Percentiles rank a stretch among this genome's conserved stretches.
These are phyloP conservation scores for Coemansia sp. DNA, from an alignment of 192 early-diverging fungal species.

Conservation along the genomic window DNA sequence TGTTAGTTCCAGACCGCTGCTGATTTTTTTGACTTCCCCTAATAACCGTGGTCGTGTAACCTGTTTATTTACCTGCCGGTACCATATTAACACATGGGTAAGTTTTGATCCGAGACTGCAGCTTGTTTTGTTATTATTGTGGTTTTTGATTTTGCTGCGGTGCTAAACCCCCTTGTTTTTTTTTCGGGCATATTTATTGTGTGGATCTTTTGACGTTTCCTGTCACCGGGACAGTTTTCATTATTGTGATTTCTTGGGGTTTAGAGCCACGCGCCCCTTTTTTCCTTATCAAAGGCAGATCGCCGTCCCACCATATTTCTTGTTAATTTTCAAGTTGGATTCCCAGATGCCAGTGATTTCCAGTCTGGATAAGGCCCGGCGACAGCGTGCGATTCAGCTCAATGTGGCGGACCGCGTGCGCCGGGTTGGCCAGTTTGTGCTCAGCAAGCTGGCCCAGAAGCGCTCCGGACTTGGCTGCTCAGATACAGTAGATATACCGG, in stretches of 20 bases:
- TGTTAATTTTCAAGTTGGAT: neutral
- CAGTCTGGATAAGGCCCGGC: constrained; percentile 35
- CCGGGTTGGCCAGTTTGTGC: constrained; percentile 33
- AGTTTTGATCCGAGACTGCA: neutral
- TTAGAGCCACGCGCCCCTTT: neutral
- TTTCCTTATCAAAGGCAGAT: neutral
- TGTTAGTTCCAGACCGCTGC: too few species aligned
- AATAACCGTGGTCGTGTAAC: neutral
- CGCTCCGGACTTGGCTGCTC: neutral
- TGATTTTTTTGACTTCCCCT: neutral
- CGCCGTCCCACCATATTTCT: neutral
- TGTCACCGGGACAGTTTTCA: neutral
- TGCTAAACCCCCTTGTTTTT: neutral
- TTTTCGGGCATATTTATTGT: neutral
- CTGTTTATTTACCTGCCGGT: neutral
- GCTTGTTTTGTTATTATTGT: neutral
- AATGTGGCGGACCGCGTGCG: constrained; percentile 15
- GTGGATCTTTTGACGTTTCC: neutral
- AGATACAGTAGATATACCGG: too few species aligned
- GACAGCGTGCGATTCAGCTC: constrained; percentile 17
- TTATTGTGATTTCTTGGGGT: neutral
- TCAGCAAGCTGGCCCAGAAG: constrained; percentile 38
- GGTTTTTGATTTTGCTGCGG: neutral
- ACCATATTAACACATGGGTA: neutral
- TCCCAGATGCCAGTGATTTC: constrained; percentile 32